Evolutionary conservation across 1,284 basidiomycete species (phyloP).

Genomic region (Tetrapyrgos nigripes): DNA sequence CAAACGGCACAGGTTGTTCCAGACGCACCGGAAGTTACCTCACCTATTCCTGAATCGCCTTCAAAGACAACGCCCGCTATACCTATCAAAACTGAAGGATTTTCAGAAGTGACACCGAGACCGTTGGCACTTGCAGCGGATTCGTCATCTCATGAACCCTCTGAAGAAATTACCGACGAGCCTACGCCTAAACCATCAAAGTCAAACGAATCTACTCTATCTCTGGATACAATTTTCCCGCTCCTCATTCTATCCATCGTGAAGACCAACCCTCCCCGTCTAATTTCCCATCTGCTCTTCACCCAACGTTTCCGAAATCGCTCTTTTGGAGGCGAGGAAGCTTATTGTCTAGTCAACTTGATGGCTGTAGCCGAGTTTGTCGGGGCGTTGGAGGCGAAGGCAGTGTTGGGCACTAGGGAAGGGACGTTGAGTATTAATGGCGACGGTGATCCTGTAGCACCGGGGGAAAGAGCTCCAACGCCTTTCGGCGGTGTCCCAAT

Average conservation of each 20-base stretch:
- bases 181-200: conserved; percentile 27
- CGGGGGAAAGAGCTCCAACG: conserved; percentile 3
- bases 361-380: conserved; percentile 95
- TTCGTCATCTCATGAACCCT: conserved; percentile 34
- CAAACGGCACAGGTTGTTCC: conserved; percentile 38
- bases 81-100: not conserved
- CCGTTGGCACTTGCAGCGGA: conserved; percentile 6
- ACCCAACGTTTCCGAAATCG: conserved; percentile 86
- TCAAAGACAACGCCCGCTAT: conserved; percentile 37
- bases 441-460: not conserved
- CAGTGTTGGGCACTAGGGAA: conserved; percentile 51
- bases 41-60: conserved; percentile 11
- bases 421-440: not conserved
- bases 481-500: conserved; percentile 3
- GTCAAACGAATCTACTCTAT: conserved; percentile 53
- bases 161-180: conserved; percentile 19
- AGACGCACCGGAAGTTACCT: conserved; percentile 17
- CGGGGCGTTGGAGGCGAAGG: conserved; percentile 51
- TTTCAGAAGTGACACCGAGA: not conserved
- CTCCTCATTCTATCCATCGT: conserved; percentile 93
- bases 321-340: conserved; percentile 83
- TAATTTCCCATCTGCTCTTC: conserved; percentile 88
- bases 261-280: conserved; percentile 84
- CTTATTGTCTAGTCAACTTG: conserved; percentile 92
- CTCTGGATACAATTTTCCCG: conserved; percentile 84